Conservation (phyloP, 2,329 filamentous ascomycete genomes). For the Clonostachys rosea region DNA sequence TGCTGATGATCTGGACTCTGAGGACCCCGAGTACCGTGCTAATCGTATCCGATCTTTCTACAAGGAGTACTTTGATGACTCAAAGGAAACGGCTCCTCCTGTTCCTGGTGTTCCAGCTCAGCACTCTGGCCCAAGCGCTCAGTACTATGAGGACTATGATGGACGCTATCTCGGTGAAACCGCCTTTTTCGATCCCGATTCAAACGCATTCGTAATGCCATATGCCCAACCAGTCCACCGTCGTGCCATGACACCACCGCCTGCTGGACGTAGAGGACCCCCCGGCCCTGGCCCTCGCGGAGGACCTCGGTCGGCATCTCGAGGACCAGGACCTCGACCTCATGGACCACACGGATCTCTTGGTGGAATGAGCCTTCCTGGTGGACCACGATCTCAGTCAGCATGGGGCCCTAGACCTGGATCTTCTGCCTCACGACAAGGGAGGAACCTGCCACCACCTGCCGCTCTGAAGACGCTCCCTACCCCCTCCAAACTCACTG, state of each 20-base stretch:
- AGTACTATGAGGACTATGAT: slow-evolving; percentile 75
- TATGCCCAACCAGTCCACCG: slow-evolving; percentile 82
- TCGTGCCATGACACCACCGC: slow-evolving; percentile 93
- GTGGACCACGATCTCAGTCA: slow-evolving; percentile 34
- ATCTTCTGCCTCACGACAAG: slow-evolving; percentile 53
- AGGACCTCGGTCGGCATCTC: slow-evolving; percentile 14
- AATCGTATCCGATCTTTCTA: slow-evolving; percentile 98
- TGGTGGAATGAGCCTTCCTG: slow-evolving; percentile 39
- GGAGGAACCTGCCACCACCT: slow-evolving; percentile 61
- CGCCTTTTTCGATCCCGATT: slow-evolving; percentile 61
- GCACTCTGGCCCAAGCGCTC: slow-evolving; percentile 14
- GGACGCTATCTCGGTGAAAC: slow-evolving; percentile 62
- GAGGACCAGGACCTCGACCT: slow-evolving; percentile 12
- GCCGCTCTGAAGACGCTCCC: slow-evolving; percentile 70
- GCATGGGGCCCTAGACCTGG: slow-evolving; percentile 46
- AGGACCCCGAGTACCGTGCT: slow-evolving; percentile 90
- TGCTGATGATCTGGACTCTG: slow-evolving; percentile 70
- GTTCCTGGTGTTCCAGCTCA: slow-evolving; percentile 23
- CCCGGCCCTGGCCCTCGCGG: slow-evolving; percentile 19
- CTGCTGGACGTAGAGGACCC: slow-evolving; percentile 43
- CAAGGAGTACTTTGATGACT: slow-evolving; percentile 98
- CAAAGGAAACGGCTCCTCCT: slow-evolving; percentile 43
- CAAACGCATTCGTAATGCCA: slow-evolving; percentile 70
- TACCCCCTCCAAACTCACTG: slow-evolving; percentile 78
- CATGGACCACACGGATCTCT: slow-evolving; percentile 43